phyloP scores from a whole-genome alignment of 2,329 filamentous ascomycete genomes.

The Aspergillus clavatus region DNA sequence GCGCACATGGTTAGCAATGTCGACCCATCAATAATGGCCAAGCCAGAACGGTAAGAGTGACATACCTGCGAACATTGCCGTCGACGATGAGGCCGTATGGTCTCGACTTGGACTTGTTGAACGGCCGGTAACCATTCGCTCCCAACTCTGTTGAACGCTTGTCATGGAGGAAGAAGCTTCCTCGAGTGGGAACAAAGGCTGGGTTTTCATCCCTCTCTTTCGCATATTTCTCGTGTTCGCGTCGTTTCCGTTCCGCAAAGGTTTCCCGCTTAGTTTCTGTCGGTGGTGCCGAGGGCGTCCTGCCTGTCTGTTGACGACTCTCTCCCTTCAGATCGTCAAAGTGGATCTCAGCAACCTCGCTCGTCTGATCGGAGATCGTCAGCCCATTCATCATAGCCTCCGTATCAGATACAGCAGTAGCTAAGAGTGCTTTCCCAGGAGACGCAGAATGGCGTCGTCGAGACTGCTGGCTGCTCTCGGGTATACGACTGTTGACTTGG shows the following conservation, averaged over 20 bases:
- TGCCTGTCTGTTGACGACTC: slow-evolving; percentile 22
- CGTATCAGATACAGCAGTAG: slow-evolving; percentile 49
- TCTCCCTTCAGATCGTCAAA: slow-evolving; percentile 45
- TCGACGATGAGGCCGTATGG: slow-evolving; percentile 48
- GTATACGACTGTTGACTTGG: slow-evolving; percentile 27
- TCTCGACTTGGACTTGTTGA: slow-evolving; percentile 50
- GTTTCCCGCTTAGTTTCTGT: slow-evolving; percentile 48
- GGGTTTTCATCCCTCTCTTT: slow-evolving; percentile 84
- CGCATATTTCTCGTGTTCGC: slow-evolving; percentile 87
- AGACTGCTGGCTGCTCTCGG: slow-evolving; percentile 22
- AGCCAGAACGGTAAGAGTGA: not conserved
- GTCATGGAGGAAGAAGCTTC: slow-evolving; percentile 96
- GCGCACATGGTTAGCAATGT: slow-evolving; percentile 20
- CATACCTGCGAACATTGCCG: slow-evolving; percentile 43
- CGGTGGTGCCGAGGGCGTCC: slow-evolving; percentile 39
- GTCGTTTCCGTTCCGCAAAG: slow-evolving; percentile 65
- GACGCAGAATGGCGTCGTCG: slow-evolving; percentile 33
- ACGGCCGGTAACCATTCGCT: slow-evolving; percentile 69
- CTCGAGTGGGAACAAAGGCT: slow-evolving; percentile 87
- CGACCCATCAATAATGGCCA: not conserved
- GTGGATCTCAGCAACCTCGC: slow-evolving; percentile 42
- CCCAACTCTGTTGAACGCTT: slow-evolving; percentile 73
- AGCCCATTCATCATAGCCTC: slow-evolving; percentile 59
- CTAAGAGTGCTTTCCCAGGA: slow-evolving; percentile 29
- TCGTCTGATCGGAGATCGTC: slow-evolving; percentile 40